These are phyloP conservation scores for Larix kaempferi DNA, from an alignment of 75 land plant genomes.

Conservation along the genomic window DNA sequence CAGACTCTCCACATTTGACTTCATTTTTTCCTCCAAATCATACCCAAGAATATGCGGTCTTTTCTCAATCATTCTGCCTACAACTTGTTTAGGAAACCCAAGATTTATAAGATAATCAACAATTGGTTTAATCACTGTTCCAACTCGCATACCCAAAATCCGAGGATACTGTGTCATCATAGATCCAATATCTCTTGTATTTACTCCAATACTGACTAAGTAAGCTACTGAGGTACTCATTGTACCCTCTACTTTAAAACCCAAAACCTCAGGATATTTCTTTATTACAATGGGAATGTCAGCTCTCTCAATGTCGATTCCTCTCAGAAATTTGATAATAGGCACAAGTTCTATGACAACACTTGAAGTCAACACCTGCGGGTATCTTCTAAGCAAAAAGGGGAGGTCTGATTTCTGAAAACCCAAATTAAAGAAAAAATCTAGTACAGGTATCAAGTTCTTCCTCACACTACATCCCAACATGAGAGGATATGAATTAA, in stretches of 20 bases:
- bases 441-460: slow-evolving; percentile 70
- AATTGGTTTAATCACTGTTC: slow-evolving; percentile 61
- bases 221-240: slow-evolving; percentile 94
- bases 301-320: slow-evolving; percentile 58
- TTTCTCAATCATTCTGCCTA: slow-evolving; percentile 66
- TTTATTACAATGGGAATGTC: slow-evolving; percentile 55
- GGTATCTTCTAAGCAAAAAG: slow-evolving; percentile 59
- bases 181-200: slow-evolving; percentile 69
- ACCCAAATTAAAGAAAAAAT: slow-evolving; percentile 56
- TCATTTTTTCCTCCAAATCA: slow-evolving; percentile 58
- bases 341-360: slow-evolving; percentile 81
- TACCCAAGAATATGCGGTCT: slow-evolving; percentile 60
- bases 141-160: slow-evolving; percentile 86
- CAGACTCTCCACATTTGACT: slow-evolving; percentile 57
- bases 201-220: slow-evolving; percentile 75
- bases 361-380: slow-evolving; percentile 62
- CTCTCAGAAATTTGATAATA: slow-evolving; percentile 62
- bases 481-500: slow-evolving; percentile 75
- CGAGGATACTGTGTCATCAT: slow-evolving; percentile 75
- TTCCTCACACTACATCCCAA: slow-evolving; percentile 82
- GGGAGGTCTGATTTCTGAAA: slow-evolving; percentile 39
- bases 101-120: slow-evolving; percentile 62
- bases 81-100: slow-evolving; percentile 53
- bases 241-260: slow-evolving; percentile 83
- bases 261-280: slow-evolving; percentile 72